Conservation (phyloP, 2,329 filamentous ascomycete genomes). For the Davidsoniella australis region DNA sequence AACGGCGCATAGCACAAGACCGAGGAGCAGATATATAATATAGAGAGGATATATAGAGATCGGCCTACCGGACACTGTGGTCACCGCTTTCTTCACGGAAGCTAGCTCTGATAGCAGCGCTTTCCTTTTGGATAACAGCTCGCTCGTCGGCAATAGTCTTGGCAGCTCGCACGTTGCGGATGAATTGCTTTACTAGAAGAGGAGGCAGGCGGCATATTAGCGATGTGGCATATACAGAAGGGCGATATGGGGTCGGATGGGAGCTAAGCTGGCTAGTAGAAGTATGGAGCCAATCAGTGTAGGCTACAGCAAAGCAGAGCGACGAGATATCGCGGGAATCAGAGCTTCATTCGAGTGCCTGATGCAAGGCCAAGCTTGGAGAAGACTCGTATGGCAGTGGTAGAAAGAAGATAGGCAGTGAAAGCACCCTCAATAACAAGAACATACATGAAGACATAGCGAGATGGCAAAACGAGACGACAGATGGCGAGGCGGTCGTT, state of each 20-base stretch:
- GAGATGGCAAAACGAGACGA: background rate
- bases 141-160: constrained; percentile 99
- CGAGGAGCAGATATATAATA: background rate
- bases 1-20: background rate
- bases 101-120: constrained; percentile 89
- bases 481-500: background rate
- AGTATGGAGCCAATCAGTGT: too few relatives aligned
- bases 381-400: background rate
- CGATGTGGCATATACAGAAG: constrained; percentile 8
- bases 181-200: constrained; percentile 87
- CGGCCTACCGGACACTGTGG: constrained; percentile 60
- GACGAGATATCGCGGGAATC: background rate
- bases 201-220: too few relatives aligned
- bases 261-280: too few relatives aligned
- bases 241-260: too few relatives aligned
- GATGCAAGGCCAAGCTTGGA: constrained; percentile 1
- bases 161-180: constrained; percentile 92
- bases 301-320: background rate
- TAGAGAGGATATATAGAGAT: background rate
- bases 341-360: background rate
- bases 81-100: constrained; percentile 95
- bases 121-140: constrained; percentile 97
- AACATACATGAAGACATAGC: constrained; percentile 13
- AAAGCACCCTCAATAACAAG: background rate
- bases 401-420: background rate